Percentiles rank a stretch among this genome's conserved stretches.
phyloP scores from a whole-genome alignment of 441 rosid genomes.

The Erodium texanum region DNA sequence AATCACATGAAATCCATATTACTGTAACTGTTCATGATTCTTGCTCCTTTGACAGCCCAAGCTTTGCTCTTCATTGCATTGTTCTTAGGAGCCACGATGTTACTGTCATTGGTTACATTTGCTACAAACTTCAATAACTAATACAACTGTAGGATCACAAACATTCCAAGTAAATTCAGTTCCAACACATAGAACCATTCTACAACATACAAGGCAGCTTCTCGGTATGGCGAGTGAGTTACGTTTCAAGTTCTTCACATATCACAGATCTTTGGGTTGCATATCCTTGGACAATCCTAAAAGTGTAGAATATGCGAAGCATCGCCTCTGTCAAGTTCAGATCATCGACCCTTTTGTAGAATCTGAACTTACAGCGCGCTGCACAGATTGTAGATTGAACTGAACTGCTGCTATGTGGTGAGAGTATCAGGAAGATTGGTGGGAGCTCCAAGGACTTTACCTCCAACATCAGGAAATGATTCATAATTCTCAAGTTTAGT shows the following conservation, averaged over 20 bases:
- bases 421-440: conserved; percentile 52
- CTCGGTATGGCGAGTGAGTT: not conserved
- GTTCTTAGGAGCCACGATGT: too few species aligned
- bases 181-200: not conserved
- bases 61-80: too few species aligned
- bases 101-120: not conserved
- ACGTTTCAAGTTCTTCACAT: not conserved
- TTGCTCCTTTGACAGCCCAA: too few species aligned
- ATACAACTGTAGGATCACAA: not conserved
- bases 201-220: not conserved
- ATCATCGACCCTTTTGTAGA: not conserved
- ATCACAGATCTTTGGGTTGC: not conserved
- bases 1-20: too few species aligned
- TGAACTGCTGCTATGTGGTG: conserved; percentile 28
- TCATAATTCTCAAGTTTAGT: conserved; percentile 28
- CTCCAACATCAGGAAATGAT: conserved; percentile 55
- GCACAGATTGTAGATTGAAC: too few species aligned
- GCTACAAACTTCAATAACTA: not conserved
- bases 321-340: not conserved
- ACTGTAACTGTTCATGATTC: too few species aligned
- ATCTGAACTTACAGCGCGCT: not conserved
- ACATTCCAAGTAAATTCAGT: not conserved
- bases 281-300: not conserved
- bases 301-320: too few species aligned
- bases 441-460: conserved; percentile 51